Conservation (phyloP, 208 protist genomes). For the Herpetomonas muscarum region DNA sequence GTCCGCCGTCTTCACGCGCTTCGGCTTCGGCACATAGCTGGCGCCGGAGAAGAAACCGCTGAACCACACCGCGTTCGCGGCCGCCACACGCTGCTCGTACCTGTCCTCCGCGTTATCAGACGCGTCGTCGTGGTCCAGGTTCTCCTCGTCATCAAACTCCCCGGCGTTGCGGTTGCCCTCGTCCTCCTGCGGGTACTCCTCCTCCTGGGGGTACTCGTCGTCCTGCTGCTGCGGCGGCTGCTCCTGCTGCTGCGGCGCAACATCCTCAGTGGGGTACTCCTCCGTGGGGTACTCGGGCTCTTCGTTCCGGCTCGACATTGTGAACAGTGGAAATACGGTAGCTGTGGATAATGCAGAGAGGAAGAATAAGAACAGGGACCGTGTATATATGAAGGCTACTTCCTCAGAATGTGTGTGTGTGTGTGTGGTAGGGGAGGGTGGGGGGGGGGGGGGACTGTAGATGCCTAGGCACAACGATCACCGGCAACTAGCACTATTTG, state of each 20-base stretch:
- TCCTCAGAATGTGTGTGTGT: slow-evolving; percentile 4
- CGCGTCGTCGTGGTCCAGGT: slow-evolving; percentile 3
- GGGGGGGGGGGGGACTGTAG: no score
- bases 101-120: slow-evolving; percentile 21
- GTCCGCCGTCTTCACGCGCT: slow-evolving; percentile 26
- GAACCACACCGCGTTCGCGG: slow-evolving; percentile 43
- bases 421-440: background rate
- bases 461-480: no score
- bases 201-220: background rate
- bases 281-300: slow-evolving; percentile 9
- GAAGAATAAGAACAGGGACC: slow-evolving; percentile 4
- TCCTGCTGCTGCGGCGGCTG: slow-evolving; percentile 4
- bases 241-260: background rate
- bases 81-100: slow-evolving; percentile 18
- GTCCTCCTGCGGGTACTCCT: background rate
- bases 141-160: slow-evolving; percentile 11
- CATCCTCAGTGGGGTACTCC: slow-evolving; percentile 2
- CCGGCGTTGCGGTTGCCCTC: no score
- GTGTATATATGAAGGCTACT: background rate
- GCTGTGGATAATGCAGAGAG: no score
- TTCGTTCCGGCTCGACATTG: slow-evolving; percentile 8
- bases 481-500: no score
- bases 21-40: slow-evolving; percentile 46
- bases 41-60: slow-evolving; percentile 40
- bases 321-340: no score